These are phyloP conservation scores for Cordyceps pruinosa DNA, from an alignment of 2,329 filamentous ascomycete genomes.

Conservation along the genomic window DNA sequence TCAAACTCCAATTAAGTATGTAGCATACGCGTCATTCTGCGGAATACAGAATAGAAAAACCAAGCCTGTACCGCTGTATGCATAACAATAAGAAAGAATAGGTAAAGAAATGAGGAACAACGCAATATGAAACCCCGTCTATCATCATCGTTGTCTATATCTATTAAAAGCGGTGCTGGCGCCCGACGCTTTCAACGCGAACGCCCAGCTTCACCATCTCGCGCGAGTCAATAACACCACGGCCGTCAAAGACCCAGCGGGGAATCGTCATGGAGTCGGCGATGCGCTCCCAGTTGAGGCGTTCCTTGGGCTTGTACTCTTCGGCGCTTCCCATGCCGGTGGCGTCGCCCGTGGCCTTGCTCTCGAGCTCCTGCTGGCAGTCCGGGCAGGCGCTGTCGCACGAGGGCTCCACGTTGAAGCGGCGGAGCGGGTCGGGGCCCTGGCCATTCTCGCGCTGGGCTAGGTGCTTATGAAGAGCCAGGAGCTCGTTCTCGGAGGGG, in stretches of 20 bases:
- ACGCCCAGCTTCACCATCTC: constrained; percentile 45
- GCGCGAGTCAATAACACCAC: constrained; percentile 43
- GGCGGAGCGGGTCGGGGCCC: constrained; percentile 37
- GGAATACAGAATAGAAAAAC: not conserved
- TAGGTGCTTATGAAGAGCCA: constrained; percentile 41
- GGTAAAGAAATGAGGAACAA: not conserved
- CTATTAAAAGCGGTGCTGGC: constrained; percentile 36
- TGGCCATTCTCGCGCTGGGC: constrained; percentile 25
- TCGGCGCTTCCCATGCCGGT: constrained; percentile 37
- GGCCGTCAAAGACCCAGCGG: constrained; percentile 51
- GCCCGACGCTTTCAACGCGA: constrained; percentile 46
- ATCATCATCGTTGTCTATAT: not conserved
- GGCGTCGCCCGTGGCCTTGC: constrained; percentile 31
- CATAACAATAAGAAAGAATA: not conserved
- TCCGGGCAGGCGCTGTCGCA: constrained; percentile 44
- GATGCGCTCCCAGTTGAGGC: constrained; percentile 46
- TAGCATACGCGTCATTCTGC: not conserved
- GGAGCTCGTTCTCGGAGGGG: constrained; percentile 39
- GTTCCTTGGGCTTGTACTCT: constrained; percentile 40
- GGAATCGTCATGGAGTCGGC: constrained; percentile 44
- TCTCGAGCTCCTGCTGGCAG: constrained; percentile 36
- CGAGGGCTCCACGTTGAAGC: constrained; percentile 37
- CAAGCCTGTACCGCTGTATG: not conserved
- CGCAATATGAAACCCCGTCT: not conserved
- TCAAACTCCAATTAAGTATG: not conserved